Evolutionary conservation across 139 green algal genomes (phyloP), one percentile per base, ranked within the genome.

Genomic region (Chlamydomonas asymmetrica): DNA sequence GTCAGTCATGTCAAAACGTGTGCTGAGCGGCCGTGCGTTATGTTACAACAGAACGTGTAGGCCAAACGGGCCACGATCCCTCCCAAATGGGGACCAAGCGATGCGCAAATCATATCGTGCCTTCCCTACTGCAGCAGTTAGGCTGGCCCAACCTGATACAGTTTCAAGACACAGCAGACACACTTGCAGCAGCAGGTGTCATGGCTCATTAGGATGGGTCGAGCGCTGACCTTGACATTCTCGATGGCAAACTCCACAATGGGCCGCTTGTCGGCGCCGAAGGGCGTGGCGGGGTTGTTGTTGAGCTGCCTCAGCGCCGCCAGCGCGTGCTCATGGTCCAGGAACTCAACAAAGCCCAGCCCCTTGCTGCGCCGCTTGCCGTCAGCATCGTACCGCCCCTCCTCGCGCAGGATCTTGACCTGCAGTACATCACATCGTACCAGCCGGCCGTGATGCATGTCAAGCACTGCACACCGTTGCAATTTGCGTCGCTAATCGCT

Each of bases 211-310:
- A 91, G 66, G 13, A 71, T 49, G 31, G 31, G 5, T 40, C 5
- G 5, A 61, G 7, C 13, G 4, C 69, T 18, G 29, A 82, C 81
- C 76, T 93, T 91, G 2, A 91, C 88, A 61, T 95, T 94, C 39
- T 97, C 93, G 13, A 97, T 81, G 4, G 92, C 91, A 87, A 97
- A 97, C 81, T 97, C 93, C 5, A 97, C 84, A 56, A 97, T 96
- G 23, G 93, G 94, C 2, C 93, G 78, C 22, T 78, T 62, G 0
- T 91, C 81, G 6, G 66, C 54, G 76, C 85, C 80, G 61, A 91
- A 97, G 4, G 78, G 49, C 2, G 54, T 76, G 56, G 56, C 70
- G 5, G 95, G 95, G 80, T 97, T 97, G 92, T 99, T 99, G 90
- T 99, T 99, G 49, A 98, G 85, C 78, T 96, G 88, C 31, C 95